Conservation (phyloP, 805 yeast genomes). For the Candida corydali region DNA sequence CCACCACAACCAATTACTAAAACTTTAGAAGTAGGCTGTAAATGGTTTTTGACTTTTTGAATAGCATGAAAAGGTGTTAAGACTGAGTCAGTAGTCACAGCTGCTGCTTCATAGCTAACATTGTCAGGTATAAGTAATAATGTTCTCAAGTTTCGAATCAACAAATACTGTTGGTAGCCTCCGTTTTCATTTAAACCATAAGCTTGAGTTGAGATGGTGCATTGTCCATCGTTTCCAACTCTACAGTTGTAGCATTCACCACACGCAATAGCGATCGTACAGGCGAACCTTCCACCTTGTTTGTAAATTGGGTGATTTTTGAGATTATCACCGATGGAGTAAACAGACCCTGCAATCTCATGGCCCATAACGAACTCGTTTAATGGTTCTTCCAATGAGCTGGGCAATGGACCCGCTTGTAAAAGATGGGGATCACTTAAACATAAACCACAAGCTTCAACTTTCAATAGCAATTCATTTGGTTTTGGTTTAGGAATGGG, state of each 20-base stretch:
- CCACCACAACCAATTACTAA: slow-evolving; percentile 41
- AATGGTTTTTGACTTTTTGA: slow-evolving; percentile 24
- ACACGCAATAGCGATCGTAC: slow-evolving; percentile 28
- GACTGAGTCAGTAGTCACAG: slow-evolving; percentile 39
- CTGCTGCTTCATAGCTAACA: slow-evolving; percentile 36
- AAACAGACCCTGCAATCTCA: slow-evolving; percentile 39
- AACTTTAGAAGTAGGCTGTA: slow-evolving; percentile 31
- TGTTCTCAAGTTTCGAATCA: slow-evolving; percentile 30
- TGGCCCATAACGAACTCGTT: slow-evolving; percentile 40
- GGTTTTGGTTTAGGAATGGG: slow-evolving; percentile 29
- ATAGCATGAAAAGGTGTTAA: slow-evolving; percentile 42
- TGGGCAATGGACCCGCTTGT: slow-evolving; percentile 14
- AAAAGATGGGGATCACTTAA: slow-evolving; percentile 40
- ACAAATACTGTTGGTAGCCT: slow-evolving; percentile 38
- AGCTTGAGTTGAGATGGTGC: slow-evolving; percentile 19
- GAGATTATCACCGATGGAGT: slow-evolving; percentile 25
- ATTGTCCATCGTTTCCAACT: slow-evolving; percentile 29
- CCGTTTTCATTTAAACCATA: slow-evolving; percentile 38
- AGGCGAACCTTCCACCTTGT: slow-evolving; percentile 27
- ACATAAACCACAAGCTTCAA: slow-evolving; percentile 44
- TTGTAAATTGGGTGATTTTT: slow-evolving; percentile 18
- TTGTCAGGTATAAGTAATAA: slow-evolving; percentile 38
- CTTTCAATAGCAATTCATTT: slow-evolving; percentile 29
- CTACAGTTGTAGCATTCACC: slow-evolving; percentile 34
- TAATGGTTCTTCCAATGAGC: slow-evolving; percentile 13